A percentile compares a stretch with the other conserved stretches of the same genome.
Conservation (phyloP, 345 rosid species). For the Cardamine occulta region DNA sequence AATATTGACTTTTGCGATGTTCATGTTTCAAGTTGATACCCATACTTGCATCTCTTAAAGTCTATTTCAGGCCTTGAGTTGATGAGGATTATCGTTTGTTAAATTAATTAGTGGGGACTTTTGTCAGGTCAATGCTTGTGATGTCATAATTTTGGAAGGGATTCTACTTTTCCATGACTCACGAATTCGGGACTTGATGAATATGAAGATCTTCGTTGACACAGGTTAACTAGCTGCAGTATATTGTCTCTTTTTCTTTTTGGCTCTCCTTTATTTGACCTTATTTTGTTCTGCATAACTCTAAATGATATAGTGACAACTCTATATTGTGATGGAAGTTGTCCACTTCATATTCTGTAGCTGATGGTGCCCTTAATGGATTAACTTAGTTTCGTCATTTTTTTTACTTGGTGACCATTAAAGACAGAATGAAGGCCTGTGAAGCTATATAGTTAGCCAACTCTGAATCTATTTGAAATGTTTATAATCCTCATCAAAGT, state of each 20-base stretch:
- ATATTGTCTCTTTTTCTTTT: background rate
- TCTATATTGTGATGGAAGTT: constrained; percentile 26
- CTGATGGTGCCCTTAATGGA: constrained; percentile 22
- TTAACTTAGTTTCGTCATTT: constrained; percentile 3
- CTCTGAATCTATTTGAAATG: background rate
- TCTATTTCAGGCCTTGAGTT: constrained; percentile 8
- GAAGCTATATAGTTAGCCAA: constrained; percentile 9
- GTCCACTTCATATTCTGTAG: constrained; percentile 11
- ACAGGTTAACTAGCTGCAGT: constrained; percentile 58
- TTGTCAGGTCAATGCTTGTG: constrained; percentile 91
- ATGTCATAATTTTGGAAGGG: constrained; percentile 98
- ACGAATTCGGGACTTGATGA: constrained; percentile 87
- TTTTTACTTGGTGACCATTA: background rate
- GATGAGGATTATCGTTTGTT: background rate
- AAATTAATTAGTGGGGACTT: constrained; percentile 13
- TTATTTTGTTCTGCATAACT: constrained; percentile 10
- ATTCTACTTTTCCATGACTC: constrained; percentile 94
- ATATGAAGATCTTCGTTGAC: constrained; percentile 98
- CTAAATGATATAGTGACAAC: background rate
- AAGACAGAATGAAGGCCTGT: background rate
- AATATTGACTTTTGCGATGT: constrained; percentile 14
- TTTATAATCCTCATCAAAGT: background rate
- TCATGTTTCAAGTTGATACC: constrained; percentile 2
- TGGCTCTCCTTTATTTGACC: constrained; percentile 4
- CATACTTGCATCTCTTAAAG: background rate